Conservation (phyloP, 768 basidiomycete species). For the Kwoniella dendrophila region DNA sequence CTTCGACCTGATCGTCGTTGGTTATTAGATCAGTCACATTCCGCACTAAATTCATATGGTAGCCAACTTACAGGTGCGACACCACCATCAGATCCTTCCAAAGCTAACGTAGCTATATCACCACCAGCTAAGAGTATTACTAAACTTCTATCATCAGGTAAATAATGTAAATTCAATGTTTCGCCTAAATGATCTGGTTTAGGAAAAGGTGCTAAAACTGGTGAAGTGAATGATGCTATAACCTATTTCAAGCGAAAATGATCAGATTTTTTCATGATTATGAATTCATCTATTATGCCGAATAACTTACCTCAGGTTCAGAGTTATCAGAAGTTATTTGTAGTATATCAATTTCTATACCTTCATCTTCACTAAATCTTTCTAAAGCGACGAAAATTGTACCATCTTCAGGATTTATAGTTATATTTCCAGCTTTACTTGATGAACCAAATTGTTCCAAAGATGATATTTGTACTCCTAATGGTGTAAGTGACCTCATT, state of each 20-base stretch:
- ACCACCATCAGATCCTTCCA: slow-evolving; percentile 55
- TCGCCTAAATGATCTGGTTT: slow-evolving; percentile 49
- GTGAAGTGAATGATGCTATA: slow-evolving; percentile 44
- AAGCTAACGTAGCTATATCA: slow-evolving; percentile 72
- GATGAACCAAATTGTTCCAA: slow-evolving; percentile 9
- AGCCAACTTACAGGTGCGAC: slow-evolving; percentile 60
- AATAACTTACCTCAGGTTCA: slow-evolving; percentile 22
- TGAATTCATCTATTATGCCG: slow-evolving; percentile 2
- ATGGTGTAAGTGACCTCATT: slow-evolving; percentile 30
- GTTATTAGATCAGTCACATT: slow-evolving; percentile 1
- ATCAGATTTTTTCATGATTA: not conserved
- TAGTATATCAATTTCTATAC: slow-evolving; percentile 63
- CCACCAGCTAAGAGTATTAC: slow-evolving; percentile 72
- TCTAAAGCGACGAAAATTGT: slow-evolving; percentile 66
- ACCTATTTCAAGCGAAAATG: slow-evolving; percentile 21
- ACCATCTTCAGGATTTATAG: slow-evolving; percentile 47
- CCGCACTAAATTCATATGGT: not conserved
- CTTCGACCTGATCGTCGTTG: slow-evolving; percentile 63
- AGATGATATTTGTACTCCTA: slow-evolving; percentile 10
- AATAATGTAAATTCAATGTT: slow-evolving; percentile 68
- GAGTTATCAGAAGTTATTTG: slow-evolving; percentile 8
- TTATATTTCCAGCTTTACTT: slow-evolving; percentile 23
- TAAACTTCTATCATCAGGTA: slow-evolving; percentile 72
- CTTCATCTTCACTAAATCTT: slow-evolving; percentile 56
- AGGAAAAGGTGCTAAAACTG: slow-evolving; percentile 39